Percentiles rank a stretch among this genome's conserved stretches.
phyloP scores from a whole-genome alignment of 768 basidiomycete genomes.

The Lactarius akahatsu region DNA sequence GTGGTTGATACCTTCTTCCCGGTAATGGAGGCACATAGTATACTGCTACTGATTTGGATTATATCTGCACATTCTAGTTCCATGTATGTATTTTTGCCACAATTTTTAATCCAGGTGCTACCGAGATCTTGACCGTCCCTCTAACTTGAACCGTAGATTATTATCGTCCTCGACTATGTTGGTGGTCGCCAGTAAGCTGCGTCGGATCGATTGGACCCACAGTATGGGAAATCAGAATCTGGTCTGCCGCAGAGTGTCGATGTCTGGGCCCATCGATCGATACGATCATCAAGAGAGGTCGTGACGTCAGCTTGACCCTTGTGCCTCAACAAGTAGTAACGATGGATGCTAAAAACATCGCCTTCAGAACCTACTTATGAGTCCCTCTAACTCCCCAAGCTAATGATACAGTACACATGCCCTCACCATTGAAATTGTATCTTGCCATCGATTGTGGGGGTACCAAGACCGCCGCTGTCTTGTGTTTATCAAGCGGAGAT shows the following conservation, averaged over 20 bases:
- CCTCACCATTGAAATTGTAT: slow-evolving; percentile 51
- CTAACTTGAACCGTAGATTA: neutral
- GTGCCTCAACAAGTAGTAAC: neutral
- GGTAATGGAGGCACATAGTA: neutral
- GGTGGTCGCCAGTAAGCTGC: neutral
- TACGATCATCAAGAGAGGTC: neutral
- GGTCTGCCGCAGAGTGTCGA: neutral
- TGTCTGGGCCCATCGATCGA: neutral
- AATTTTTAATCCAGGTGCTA: neutral
- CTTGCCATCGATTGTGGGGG: slow-evolving; percentile 89
- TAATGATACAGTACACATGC: slow-evolving; percentile 30
- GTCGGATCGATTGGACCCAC: too few relatives aligned
- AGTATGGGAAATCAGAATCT: too few relatives aligned
- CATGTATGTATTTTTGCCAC: neutral
- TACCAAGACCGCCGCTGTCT: slow-evolving; percentile 79
- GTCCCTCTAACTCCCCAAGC: slow-evolving; percentile 5
- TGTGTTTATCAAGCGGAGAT: slow-evolving; percentile 55
- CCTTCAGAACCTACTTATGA: neutral
- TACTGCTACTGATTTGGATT: neutral
- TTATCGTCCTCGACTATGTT: neutral
- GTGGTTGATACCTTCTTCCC: neutral
- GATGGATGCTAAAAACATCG: neutral
- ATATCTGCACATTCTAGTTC: neutral
- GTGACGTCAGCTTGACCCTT: neutral
- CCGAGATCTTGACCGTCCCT: neutral